Base-by-base conservation (phyloP, 2,329 filamentous ascomycete genomes). In the Monosporascus sp. region DNA sequence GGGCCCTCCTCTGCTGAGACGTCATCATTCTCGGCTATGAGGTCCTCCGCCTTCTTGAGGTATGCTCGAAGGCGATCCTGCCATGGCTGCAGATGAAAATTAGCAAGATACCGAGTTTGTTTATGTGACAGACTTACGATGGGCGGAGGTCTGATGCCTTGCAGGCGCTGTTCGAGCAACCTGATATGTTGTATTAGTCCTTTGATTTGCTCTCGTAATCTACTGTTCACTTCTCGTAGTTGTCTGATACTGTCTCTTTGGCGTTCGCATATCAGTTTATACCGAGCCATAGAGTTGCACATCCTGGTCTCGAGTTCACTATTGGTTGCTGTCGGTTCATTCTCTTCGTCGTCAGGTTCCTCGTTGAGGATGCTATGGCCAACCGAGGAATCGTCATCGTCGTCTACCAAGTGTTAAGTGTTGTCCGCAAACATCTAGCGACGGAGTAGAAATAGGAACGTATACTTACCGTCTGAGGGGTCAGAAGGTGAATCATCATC, bases 1-100 rank as follows among this genome's bases (percentile, higher is more conserved):
- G 6, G 1, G 6, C n/a, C 11, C 5, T 5, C 27, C 3, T 24
- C n/a, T n/a, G n/a, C n/a, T n/a, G n/a, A n/a, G n/a, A n/a, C n/a
- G n/a, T n/a, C n/a, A n/a, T n/a, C n/a, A n/a, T n/a, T n/a, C n/a
- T n/a, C n/a, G n/a, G n/a, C n/a, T n/a, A n/a, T n/a, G n/a, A n/a
- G n/a, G n/a, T n/a, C n/a, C n/a, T n/a, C n/a, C n/a, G n/a, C n/a
- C 8, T 22, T 45, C 1, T n/a, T 17, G 18, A 55, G 22, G 9
- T 51, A 39, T 0, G 14, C 18, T 24, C 57, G 56, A 15, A 61
- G 53, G 20, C 39, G 27, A 5, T 31, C 9, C 1, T 50, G 49
- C 59, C 59, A 60, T 17, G 51, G 50, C 59, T 59, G 50, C 24
- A 15, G 14, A 3, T 3, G 7, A 27, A 20, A 20, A 43, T 43